Base-by-base conservation (phyloP, 2,329 filamentous ascomycete genomes). In the Coniella vitis region DNA sequence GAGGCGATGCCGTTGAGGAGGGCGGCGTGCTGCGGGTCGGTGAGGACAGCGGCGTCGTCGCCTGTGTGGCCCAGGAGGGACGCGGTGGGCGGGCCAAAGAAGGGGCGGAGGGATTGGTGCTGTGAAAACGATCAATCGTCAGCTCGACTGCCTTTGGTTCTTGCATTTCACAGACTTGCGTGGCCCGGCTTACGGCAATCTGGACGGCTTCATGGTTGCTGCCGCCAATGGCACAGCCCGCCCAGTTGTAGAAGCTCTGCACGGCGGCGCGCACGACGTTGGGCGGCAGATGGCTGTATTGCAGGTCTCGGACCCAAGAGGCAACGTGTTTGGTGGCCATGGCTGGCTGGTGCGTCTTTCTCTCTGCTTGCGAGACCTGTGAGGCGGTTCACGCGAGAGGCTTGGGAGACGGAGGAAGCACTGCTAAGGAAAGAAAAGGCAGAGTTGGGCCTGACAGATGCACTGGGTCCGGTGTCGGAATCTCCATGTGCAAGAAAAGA, bases 1-100 rank as follows among this genome's bases (percentile, higher is more conserved):
- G 71, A 75, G 12, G 74, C 71, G 38, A 79, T 76, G 21, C 75
- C 75, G 52, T 79, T 78, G 40, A 79, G 56, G 7, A 78, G 60
- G 0, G 74, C 73, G 1, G 75, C 74, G 48, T 73, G 65, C 54
- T 73, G 70, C 2, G 73, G 67, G 53, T 77, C 72, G 4, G 63
- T 60, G 39, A 53, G 60, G 21, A 55, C 49, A 3, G 56, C 57
- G n/a, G n/a, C n/a, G n/a, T n/a, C n/a, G n/a, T n/a, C n/a, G 16
- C 58, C 60, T 31, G 62, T 61, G 19, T 61, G 54, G 1, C 62
- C 64, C 3, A 68, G 58, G 8, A 67, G 60, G 16, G 61, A 63
- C 2, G 61, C 59, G 3, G 58, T 61, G 3, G 61, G 49, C 9
- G 62, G 53, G 12, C 64, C 64, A 44, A 65, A 67, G 43, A 60